Evolutionary conservation across 345 rosid species (phyloP).

Genomic region (Ceriops decandra): DNA sequence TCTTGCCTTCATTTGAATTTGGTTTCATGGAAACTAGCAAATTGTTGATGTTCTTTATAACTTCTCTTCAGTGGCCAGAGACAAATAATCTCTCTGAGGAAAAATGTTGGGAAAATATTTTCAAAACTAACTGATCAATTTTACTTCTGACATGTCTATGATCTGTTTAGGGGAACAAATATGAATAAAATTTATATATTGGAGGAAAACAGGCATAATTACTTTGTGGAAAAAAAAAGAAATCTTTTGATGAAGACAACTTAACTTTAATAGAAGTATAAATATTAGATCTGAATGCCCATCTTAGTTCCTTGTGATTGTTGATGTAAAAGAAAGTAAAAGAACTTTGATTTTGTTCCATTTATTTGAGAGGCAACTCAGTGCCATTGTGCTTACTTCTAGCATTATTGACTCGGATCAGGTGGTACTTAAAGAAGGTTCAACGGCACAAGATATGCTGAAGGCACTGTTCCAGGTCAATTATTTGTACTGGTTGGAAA

Average conservation of each 20-base stretch:
- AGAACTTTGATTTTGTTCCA: not conserved
- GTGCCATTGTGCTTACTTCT: not conserved
- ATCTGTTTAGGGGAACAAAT: no score
- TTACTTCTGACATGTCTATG: no score
- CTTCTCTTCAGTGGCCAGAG: not conserved
- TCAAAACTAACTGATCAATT: no score
- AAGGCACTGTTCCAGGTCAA: slow-evolving; percentile 88
- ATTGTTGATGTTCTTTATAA: not conserved
- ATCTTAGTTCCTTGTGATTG: not conserved
- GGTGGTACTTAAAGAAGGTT: slow-evolving; percentile 85
- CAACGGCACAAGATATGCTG: slow-evolving; percentile 82
- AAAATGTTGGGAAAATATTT: not conserved
- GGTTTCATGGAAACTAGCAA: no score
- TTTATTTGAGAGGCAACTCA: not conserved
- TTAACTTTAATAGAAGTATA: no score
- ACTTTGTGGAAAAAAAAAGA: no score
- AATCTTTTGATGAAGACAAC: no score
- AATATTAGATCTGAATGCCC: not conserved
- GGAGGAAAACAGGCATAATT: no score
- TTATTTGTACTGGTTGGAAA: slow-evolving; percentile 92
- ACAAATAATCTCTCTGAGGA: no score
- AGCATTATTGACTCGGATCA: slow-evolving; percentile 27
- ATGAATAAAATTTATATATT: no score
- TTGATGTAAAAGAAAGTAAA: not conserved
- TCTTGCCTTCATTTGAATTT: no score